Evolutionary conservation across 805 yeast species (phyloP), one percentile per base, ranked within the genome.

Genomic region (Lipomyces kockii): DNA sequence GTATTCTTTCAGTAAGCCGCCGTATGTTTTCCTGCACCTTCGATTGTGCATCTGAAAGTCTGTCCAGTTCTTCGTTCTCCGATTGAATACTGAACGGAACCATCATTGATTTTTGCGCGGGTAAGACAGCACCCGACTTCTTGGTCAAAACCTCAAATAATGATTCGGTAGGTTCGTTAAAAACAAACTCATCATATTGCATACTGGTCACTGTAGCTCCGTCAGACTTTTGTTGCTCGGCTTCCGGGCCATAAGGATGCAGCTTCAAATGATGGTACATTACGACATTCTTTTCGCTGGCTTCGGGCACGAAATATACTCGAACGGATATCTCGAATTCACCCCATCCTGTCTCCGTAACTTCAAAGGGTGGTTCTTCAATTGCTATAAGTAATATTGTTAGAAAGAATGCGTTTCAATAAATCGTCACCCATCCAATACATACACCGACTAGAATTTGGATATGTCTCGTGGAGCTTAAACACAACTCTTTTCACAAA

Each of bases 291-390:
- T 95, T 95, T 76, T 95, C 99, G 72, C 88, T 89, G 17, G 96
- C 89, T 37, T 91, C 97, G n/a, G 88, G 84, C 51, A 87, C 88
- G 78, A 95, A 95, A 77, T 88, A 93, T 20, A 95, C 86, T 76
- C 93, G 91, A 64, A 95, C 88, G 49, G 90, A 86, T 69, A 95
- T 89, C 75, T 95, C 99, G 78, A 95, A 95, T 78, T 95, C 99
- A 72, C 99, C 99, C 99, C 99, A 95, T 0, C 99, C 99, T 0
- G 98, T 91, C 76, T 95, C 99, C 1, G 97, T 90, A 35, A 95
- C 92, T 77, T 92, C 97, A 74, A 89, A 95, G 0, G 99, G 99
- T 1, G 98, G 98, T 37, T 82, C 77, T 70, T 95, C 98, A 17
- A 94, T 83, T 1, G 95, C 74, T 71, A 49, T 2, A 60, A 17